Conservation (phyloP, 768 basidiomycete species). For the Candolleomyces eurysporus region DNA sequence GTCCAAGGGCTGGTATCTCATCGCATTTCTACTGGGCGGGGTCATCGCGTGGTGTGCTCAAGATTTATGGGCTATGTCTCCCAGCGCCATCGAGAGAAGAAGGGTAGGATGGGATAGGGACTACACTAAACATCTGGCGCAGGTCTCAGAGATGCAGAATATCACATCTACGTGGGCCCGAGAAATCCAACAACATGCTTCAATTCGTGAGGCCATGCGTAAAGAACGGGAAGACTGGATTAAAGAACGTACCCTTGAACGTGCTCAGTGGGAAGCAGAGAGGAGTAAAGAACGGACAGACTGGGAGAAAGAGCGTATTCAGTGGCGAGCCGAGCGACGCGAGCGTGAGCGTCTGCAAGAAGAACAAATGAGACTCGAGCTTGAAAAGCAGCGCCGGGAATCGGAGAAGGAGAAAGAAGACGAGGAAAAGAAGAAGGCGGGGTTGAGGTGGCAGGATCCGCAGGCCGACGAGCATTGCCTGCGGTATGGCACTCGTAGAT, state of each 20-base stretch:
- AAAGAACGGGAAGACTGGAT: not conserved
- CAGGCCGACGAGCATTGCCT: not conserved
- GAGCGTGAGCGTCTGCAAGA: not conserved
- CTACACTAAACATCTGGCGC: not conserved
- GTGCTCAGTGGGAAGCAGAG: too few relatives aligned
- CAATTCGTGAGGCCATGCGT: not conserved
- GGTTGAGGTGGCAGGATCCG: not conserved
- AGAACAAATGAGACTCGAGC: not conserved
- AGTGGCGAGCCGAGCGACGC: not conserved
- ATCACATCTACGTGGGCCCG: not conserved
- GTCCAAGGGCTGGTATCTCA: too few relatives aligned
- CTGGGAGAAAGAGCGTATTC: not conserved
- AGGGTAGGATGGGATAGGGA: not conserved
- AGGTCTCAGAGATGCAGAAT: not conserved
- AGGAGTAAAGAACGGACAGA: not conserved
- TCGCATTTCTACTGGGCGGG: not conserved
- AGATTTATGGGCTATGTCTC: not conserved
- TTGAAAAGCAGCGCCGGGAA: not conserved
- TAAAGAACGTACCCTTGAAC: too few relatives aligned
- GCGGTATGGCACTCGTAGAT: not conserved
- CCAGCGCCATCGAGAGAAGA: not conserved
- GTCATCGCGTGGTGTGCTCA: not conserved
- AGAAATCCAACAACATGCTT: not conserved
- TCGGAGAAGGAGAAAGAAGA: conserved; percentile 3
- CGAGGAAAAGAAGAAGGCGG: not conserved